These are phyloP conservation scores for Ogataea henricii DNA, from an alignment of 805 yeast genomes.

Conservation along the genomic window DNA sequence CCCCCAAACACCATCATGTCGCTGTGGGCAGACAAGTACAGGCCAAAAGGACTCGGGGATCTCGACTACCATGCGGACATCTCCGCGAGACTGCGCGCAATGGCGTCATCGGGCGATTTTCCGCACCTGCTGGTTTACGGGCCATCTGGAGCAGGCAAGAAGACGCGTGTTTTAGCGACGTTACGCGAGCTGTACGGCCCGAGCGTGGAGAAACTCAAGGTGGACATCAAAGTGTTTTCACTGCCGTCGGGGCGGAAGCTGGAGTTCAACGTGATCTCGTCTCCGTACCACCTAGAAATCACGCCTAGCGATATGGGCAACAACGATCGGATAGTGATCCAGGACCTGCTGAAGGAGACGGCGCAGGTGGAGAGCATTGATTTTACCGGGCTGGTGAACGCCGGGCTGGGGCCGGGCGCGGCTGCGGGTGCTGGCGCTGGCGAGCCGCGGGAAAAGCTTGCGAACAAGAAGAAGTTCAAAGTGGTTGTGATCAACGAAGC, in stretches of 20 bases:
- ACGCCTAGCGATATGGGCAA: slow-evolving; percentile 97
- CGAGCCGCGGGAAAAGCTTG: slow-evolving; percentile 7
- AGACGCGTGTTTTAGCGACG: slow-evolving; percentile 84
- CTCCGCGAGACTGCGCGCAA: slow-evolving; percentile 53
- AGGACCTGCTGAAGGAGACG: slow-evolving; percentile 88
- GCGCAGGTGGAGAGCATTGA: slow-evolving; percentile 97
- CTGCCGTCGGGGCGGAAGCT: slow-evolving; percentile 74
- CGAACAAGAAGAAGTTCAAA: slow-evolving; percentile 57
- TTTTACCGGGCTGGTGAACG: slow-evolving; percentile 47
- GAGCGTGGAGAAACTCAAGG: slow-evolving; percentile 79
- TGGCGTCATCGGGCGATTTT: slow-evolving; percentile 73
- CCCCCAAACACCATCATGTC: slow-evolving; percentile 67
- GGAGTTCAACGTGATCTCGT: slow-evolving; percentile 91
- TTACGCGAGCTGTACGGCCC: slow-evolving; percentile 80
- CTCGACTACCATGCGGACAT: slow-evolving; percentile 70
- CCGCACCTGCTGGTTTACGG: slow-evolving; percentile 94
- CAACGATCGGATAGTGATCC: slow-evolving; percentile 92
- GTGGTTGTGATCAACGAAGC: slow-evolving; percentile 91
- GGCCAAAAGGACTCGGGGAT: slow-evolving; percentile 68
- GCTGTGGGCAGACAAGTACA: slow-evolving; percentile 93
- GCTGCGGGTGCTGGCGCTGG: background rate
- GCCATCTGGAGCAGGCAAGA: slow-evolving; percentile 96
- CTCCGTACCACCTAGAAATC: slow-evolving; percentile 88
- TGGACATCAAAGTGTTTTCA: slow-evolving; percentile 83
- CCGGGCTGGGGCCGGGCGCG: too few relatives aligned